Conservation (phyloP, 2,329 filamentous ascomycete genomes). For the Pseudogymnoascus sp. region DNA sequence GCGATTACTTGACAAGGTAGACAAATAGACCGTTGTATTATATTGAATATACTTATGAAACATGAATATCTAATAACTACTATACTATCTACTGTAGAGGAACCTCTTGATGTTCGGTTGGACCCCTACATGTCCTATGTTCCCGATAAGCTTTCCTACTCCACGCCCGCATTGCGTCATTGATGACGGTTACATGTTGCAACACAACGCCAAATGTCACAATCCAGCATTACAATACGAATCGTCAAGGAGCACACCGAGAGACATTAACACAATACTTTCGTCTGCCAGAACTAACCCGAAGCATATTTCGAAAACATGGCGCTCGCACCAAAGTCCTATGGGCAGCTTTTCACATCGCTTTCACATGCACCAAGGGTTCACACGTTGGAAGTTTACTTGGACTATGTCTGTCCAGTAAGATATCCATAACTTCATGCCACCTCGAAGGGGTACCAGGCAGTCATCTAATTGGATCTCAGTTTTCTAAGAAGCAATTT, state of each 20-base stretch:
- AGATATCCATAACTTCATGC: slow-evolving; percentile 8
- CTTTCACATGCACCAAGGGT: slow-evolving; percentile 35
- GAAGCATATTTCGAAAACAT: slow-evolving; percentile 35
- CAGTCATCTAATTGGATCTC: slow-evolving; percentile 29
- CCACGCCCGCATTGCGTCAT: slow-evolving; percentile 1
- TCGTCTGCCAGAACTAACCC: background rate
- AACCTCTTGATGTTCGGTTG: background rate
- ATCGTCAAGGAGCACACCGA: background rate
- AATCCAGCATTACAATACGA: background rate
- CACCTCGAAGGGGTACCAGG: background rate
- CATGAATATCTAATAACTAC: background rate
- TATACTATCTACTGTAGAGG: background rate
- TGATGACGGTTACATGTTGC: background rate
- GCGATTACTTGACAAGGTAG: background rate
- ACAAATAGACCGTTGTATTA: slow-evolving; percentile 1
- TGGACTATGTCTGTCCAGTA: slow-evolving; percentile 84
- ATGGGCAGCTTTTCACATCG: slow-evolving; percentile 54
- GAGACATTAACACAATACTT: background rate
- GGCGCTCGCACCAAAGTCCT: slow-evolving; percentile 71
- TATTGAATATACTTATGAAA: background rate
- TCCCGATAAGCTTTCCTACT: background rate
- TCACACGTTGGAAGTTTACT: slow-evolving; percentile 58
- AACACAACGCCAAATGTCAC: background rate
- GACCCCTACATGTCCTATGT: background rate
- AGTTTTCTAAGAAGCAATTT: slow-evolving; percentile 61